A percentile compares a stretch with the other conserved stretches of the same genome.
Conservation (phyloP, 306 rosid genomes). For the Adenanthera pavonina region DNA sequence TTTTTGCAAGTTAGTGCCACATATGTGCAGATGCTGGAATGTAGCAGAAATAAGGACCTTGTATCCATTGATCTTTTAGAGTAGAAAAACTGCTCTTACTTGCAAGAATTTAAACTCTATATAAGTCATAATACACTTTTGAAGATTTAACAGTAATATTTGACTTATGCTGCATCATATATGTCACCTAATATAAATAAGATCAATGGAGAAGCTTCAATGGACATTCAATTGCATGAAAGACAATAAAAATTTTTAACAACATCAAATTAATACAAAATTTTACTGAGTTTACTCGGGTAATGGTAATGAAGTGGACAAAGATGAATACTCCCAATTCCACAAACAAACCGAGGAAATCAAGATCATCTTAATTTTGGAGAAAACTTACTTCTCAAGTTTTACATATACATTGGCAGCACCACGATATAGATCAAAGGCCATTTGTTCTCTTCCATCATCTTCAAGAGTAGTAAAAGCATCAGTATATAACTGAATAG, state of each 20-base stretch:
- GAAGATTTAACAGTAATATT: conserved; percentile 21
- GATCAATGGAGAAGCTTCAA: not conserved
- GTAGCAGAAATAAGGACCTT: not conserved
- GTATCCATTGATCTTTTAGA: not conserved
- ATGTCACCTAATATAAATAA: conserved; percentile 19
- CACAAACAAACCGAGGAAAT: conserved; percentile 9
- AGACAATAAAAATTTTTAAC: not conserved
- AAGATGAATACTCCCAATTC: conserved; percentile 26
- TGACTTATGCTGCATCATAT: not conserved
- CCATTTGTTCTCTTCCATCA: conserved; percentile 92
- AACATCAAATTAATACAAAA: conserved; percentile 3
- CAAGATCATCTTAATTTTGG: conserved; percentile 11
- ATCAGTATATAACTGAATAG: conserved; percentile 84
- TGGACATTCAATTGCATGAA: not conserved
- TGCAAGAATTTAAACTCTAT: conserved; percentile 12
- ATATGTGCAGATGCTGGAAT: not conserved
- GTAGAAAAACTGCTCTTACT: not conserved
- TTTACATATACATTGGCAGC: conserved; percentile 70
- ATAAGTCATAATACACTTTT: conserved; percentile 7
- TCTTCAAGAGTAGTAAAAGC: conserved; percentile 91
- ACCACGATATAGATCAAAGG: conserved; percentile 92
- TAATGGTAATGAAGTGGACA: not conserved
- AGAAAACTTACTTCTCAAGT: conserved; percentile 81
- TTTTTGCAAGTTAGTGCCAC: not conserved
- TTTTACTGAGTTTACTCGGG: not conserved